Evolutionary conservation across 1,284 basidiomycete genomes (phyloP).

Genomic region (Cryptococcus depauperatus): DNA sequence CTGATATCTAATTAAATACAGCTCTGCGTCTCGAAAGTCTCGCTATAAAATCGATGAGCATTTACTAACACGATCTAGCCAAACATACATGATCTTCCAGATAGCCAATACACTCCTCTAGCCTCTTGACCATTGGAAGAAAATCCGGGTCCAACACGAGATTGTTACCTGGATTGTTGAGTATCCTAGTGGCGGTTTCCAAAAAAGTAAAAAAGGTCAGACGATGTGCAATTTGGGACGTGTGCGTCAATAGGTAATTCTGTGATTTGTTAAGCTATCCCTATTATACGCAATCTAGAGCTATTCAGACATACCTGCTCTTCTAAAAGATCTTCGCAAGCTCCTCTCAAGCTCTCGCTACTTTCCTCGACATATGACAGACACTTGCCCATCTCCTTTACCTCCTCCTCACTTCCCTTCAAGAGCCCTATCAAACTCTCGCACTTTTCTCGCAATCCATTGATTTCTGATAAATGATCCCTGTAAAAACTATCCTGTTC

Average conservation of each 20-base stretch:
- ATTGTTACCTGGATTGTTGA: slow-evolving; percentile 83
- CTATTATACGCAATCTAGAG: not conserved
- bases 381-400: slow-evolving; percentile 70
- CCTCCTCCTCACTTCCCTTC: slow-evolving; percentile 60
- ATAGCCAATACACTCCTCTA: slow-evolving; percentile 85
- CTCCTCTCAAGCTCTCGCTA: slow-evolving; percentile 74
- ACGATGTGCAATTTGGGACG: slow-evolving; percentile 67
- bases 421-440: slow-evolving; percentile 61
- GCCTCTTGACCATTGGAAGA: slow-evolving; percentile 82
- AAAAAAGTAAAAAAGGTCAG: slow-evolving; percentile 87
- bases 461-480: slow-evolving; percentile 65
- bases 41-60: slow-evolving; percentile 50
- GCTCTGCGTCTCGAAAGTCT: slow-evolving; percentile 78
- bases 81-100: slow-evolving; percentile 68
- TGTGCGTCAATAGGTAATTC: slow-evolving; percentile 58
- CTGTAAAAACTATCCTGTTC: slow-evolving; percentile 85
- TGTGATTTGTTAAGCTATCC: slow-evolving; percentile 39
- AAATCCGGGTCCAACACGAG: slow-evolving; percentile 82
- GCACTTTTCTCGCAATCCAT: slow-evolving; percentile 65
- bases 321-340: slow-evolving; percentile 77
- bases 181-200: slow-evolving; percentile 76
- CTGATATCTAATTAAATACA: slow-evolving; percentile 85
- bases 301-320: slow-evolving; percentile 56
- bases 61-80: not conserved
- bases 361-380: slow-evolving; percentile 81